Percentiles rank a stretch among this genome's conserved stretches.
phyloP scores from a whole-genome alignment of 345 rosid species.

The Hibiscus mutabilis region DNA sequence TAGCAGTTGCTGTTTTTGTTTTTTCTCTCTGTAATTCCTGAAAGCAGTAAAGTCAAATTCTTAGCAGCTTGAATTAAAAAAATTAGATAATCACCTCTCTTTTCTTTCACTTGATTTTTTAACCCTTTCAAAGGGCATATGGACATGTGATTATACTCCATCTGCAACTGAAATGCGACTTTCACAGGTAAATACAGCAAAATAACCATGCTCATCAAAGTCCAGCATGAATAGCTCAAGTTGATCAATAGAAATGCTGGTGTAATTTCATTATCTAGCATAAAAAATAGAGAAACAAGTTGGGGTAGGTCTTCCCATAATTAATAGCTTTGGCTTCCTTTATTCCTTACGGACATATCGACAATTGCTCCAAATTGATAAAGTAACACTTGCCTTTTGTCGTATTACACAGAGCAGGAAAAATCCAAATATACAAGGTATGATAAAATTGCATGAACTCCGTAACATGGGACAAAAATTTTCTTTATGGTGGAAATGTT shows the following conservation, averaged over 20 bases:
- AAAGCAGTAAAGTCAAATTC: conserved; percentile 11
- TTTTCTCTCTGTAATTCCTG: conserved; percentile 94
- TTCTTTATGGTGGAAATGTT: background rate
- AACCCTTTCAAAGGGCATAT: background rate
- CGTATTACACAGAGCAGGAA: too few relatives aligned
- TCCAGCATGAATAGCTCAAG: background rate
- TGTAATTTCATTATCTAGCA: too few relatives aligned
- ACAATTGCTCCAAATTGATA: too few relatives aligned
- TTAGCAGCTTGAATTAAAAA: conserved; percentile 7
- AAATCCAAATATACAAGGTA: too few relatives aligned
- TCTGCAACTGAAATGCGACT: background rate
- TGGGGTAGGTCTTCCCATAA: too few relatives aligned
- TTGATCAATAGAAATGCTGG: too few relatives aligned
- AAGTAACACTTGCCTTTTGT: too few relatives aligned
- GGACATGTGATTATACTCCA: background rate
- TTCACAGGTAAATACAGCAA: conserved; percentile 1
- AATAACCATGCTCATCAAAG: background rate
- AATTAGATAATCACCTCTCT: background rate
- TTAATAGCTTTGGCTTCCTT: too few relatives aligned
- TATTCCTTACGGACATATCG: too few relatives aligned
- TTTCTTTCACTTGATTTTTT: background rate
- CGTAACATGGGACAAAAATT: background rate
- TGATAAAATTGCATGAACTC: background rate
- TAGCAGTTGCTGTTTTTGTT: conserved; percentile 74
- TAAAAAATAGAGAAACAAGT: too few relatives aligned